These are phyloP conservation scores for Vaccinium corymbosum DNA, from an alignment of 148 eudicot genomes.

Conservation along the genomic window DNA sequence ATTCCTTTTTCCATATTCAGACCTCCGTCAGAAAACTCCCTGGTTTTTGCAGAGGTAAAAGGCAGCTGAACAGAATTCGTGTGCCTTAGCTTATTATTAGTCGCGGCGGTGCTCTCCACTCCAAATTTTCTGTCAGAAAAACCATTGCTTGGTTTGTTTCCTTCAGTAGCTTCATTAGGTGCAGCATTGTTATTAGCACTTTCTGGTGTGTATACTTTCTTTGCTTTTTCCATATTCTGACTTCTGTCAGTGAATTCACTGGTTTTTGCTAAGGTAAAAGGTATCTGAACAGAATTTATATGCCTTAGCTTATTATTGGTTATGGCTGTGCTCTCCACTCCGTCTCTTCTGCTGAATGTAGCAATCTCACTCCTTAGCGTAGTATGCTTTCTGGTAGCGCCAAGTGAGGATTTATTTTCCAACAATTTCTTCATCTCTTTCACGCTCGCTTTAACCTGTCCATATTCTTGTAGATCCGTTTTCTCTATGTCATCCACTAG, in stretches of 20 bases:
- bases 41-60: constrained; percentile 27
- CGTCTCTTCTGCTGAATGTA: constrained; percentile 20
- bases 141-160: constrained; percentile 38
- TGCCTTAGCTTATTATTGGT: constrained; percentile 33
- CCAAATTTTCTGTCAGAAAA: constrained; percentile 39
- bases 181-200: constrained; percentile 25
- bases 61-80: constrained; percentile 56
- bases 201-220: constrained; percentile 31
- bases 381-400: constrained; percentile 7
- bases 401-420: constrained; percentile 24
- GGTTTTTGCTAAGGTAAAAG: constrained; percentile 41
- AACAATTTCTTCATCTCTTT: constrained; percentile 25
- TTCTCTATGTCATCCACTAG: background rate
- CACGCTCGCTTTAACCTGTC: constrained; percentile 18
- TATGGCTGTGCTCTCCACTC: background rate
- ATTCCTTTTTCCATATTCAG: constrained; percentile 25
- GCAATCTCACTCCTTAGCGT: background rate
- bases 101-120: constrained; percentile 25
- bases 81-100: constrained; percentile 56
- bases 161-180: constrained; percentile 30
- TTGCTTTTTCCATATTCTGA: constrained; percentile 26
- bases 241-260: constrained; percentile 28
- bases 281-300: constrained; percentile 63
- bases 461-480: constrained; percentile 29
- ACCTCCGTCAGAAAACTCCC: constrained; percentile 23